Conservation (phyloP, 148 eudicot genomes). For the Camellia sinensis region DNA sequence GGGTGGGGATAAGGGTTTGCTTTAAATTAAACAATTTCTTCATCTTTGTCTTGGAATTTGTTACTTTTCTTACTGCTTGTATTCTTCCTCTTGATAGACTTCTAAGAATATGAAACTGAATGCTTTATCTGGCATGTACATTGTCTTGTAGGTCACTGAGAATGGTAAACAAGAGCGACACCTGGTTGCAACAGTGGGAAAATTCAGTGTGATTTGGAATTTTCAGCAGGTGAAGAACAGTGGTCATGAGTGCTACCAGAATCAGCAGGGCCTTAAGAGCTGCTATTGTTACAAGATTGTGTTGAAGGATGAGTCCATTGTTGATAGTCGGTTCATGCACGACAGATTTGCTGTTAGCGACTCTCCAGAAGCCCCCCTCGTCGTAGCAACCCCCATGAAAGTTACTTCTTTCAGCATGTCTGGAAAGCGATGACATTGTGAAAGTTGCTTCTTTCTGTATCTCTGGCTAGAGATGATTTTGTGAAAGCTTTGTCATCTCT, state of each 20-base stretch:
- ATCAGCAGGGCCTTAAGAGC: slow-evolving; percentile 90
- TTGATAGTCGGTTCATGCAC: slow-evolving; percentile 96
- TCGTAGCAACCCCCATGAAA: slow-evolving; percentile 92
- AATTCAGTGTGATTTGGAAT: slow-evolving; percentile 91
- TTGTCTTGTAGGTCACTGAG: slow-evolving; percentile 68
- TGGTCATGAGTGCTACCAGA: slow-evolving; percentile 72
- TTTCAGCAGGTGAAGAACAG: slow-evolving; percentile 97
- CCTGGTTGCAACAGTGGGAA: slow-evolving; percentile 82
- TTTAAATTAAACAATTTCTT: not conserved
- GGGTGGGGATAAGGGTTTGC: not conserved
- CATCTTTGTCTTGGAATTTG: not conserved
- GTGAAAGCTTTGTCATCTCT: not conserved
- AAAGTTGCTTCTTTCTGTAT: slow-evolving; percentile 71
- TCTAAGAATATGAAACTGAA: not conserved
- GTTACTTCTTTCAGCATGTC: slow-evolving; percentile 88
- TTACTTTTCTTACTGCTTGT: not conserved
- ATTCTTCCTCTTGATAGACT: not conserved
- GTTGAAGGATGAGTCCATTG: slow-evolving; percentile 76
- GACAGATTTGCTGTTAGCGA: slow-evolving; percentile 67
- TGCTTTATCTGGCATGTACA: not conserved
- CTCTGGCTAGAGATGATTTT: slow-evolving; percentile 37
- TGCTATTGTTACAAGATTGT: slow-evolving; percentile 93
- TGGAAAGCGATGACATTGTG: slow-evolving; percentile 26
- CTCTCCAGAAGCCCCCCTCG: slow-evolving; percentile 91
- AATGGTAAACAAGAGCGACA: slow-evolving; percentile 91